phyloP scores from a whole-genome alignment of 441 rosid genomes.

The Pelargonium myrrhifolium region DNA sequence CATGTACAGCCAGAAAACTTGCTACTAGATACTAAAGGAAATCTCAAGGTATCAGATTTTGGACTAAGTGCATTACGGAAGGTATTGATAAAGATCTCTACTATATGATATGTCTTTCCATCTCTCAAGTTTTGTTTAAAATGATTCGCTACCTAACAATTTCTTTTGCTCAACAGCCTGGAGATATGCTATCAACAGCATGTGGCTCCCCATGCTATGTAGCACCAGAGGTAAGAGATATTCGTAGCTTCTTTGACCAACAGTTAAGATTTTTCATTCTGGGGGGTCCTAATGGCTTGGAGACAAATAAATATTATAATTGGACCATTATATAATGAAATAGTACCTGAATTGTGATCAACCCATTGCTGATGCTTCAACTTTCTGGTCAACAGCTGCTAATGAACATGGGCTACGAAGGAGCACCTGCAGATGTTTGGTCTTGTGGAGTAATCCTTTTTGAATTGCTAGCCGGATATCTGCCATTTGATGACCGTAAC shows the following conservation, averaged over 20 bases:
- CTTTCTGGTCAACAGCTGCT: conserved; percentile 47
- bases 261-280: neutral
- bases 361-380: conserved; percentile 7
- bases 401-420: conserved; percentile 66
- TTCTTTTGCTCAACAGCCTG: conserved; percentile 40
- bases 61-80: conserved; percentile 71
- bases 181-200: conserved; percentile 66
- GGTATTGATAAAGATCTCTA: conserved; percentile 26
- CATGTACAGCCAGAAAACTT: conserved; percentile 70
- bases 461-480: conserved; percentile 63
- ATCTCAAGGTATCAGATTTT: conserved; percentile 76
- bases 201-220: conserved; percentile 91
- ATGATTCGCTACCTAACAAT: neutral
- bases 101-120: neutral
- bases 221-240: conserved; percentile 66
- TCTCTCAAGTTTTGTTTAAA: neutral
- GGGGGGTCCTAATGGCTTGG: neutral
- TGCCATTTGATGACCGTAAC: conserved; percentile 70
- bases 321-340: neutral
- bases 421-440: conserved; percentile 90
- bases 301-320: too few species aligned
- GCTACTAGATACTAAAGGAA: conserved; percentile 61
- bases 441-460: conserved; percentile 81
- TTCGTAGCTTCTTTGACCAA: neutral
- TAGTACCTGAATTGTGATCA: neutral